phyloP scores from a whole-genome alignment of 331 rosid species.

The Stylosanthes scabra region DNA sequence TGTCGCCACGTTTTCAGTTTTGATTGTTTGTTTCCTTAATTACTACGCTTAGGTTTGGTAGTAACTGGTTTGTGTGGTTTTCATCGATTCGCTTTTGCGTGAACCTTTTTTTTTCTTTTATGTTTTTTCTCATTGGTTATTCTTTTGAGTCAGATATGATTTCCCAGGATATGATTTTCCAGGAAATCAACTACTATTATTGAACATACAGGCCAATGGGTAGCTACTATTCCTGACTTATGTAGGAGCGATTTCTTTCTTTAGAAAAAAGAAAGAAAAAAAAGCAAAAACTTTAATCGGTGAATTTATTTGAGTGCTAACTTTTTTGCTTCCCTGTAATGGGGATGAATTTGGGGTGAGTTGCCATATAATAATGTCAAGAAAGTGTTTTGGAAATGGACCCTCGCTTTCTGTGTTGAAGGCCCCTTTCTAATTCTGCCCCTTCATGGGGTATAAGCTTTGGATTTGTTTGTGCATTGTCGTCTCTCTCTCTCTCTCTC shows the following conservation, averaged over 20 bases:
- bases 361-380: not conserved
- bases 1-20: slow-evolving; percentile 40
- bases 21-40: slow-evolving; percentile 10
- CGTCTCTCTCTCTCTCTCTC: no score
- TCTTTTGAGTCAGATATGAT: slow-evolving; percentile 35
- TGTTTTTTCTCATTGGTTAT: slow-evolving; percentile 23
- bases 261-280: no score
- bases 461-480: slow-evolving; percentile 12
- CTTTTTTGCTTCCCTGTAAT: slow-evolving; percentile 4
- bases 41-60: slow-evolving; percentile 29
- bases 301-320: slow-evolving; percentile 16
- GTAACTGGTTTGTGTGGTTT: slow-evolving; percentile 40
- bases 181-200: slow-evolving; percentile 33
- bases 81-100: slow-evolving; percentile 41
- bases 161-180: no score
- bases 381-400: slow-evolving; percentile 25
- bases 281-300: not conserved
- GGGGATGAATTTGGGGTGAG: not conserved
- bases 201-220: slow-evolving; percentile 35
- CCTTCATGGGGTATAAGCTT: slow-evolving; percentile 32
- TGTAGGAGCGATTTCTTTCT: not conserved
- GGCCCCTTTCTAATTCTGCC: no score
- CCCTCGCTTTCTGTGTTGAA: slow-evolving; percentile 27
- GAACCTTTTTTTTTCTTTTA: slow-evolving; percentile 32
- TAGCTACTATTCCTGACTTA: slow-evolving; percentile 29